Evolutionary conservation across 805 yeast genomes (phyloP).

Genomic region (Ogataea pilisensis): DNA sequence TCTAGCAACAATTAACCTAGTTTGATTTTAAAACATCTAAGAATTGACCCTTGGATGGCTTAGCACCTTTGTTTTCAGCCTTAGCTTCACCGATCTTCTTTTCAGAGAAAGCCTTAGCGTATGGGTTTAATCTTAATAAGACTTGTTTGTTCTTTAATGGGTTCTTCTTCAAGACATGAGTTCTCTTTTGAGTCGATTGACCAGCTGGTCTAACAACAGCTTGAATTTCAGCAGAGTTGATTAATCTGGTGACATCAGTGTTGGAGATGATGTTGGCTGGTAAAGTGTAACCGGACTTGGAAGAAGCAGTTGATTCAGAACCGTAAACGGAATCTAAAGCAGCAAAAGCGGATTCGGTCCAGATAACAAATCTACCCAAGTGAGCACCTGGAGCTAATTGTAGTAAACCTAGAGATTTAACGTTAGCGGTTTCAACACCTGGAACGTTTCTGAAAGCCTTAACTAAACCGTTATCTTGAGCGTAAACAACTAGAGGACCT

Average conservation of each 20-base stretch:
- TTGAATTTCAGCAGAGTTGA: constrained; percentile 99
- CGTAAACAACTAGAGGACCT: constrained; percentile 99
- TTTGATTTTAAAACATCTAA: constrained; percentile 61
- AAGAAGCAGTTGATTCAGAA: constrained; percentile 76
- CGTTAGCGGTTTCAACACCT: constrained; percentile 98
- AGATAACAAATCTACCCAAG: constrained; percentile 98
- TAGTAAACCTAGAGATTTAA: constrained; percentile 86
- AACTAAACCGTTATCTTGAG: constrained; percentile 94
- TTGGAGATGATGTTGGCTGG: constrained; percentile 93
- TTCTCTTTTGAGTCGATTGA: constrained; percentile 87
- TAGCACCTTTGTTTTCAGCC: constrained; percentile 58
- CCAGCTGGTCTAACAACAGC: constrained; percentile 96
- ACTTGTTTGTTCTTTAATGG: constrained; percentile 99
- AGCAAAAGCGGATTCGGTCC: constrained; percentile 99
- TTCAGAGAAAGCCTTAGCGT: constrained; percentile 95
- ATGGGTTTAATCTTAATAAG: constrained; percentile 97
- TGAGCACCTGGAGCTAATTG: constrained; percentile 99
- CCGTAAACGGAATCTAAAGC: constrained; percentile 97
- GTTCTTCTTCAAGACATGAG: constrained; percentile 97
- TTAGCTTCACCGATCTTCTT: constrained; percentile 84
- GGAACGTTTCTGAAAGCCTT: constrained; percentile 99
- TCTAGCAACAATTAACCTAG: constrained; percentile 27
- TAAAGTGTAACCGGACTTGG: constrained; percentile 85
- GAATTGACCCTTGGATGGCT: constrained; percentile 72
- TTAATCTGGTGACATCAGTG: constrained; percentile 94